Conservation (phyloP, 2,329 filamentous ascomycete genomes). For the Cytospora piceicola region DNA sequence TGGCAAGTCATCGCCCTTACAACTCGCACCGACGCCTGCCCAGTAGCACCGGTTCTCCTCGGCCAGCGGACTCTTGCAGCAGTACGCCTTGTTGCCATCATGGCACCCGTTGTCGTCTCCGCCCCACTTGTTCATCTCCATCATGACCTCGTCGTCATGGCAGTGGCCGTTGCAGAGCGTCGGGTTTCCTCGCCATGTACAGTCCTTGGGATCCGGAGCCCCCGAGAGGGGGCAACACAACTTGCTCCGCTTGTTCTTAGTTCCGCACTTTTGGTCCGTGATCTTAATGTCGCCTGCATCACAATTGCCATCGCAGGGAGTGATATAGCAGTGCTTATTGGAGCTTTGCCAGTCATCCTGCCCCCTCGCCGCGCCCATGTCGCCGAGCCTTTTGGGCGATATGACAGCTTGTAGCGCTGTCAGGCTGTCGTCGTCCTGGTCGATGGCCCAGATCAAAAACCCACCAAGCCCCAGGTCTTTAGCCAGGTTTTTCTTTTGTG, state of each 20-base stretch:
- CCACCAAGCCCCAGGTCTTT: conserved; percentile 36
- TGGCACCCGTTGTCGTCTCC: conserved; percentile 37
- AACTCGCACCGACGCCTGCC: conserved; percentile 32
- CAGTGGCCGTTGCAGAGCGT: conserved; percentile 41
- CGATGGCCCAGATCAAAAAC: conserved; percentile 37
- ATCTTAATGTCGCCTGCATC: conserved; percentile 37
- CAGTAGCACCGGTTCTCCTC: conserved; percentile 36
- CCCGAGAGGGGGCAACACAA: conserved; percentile 41
- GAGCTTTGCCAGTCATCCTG: neutral
- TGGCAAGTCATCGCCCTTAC: conserved; percentile 31
- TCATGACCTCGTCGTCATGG: conserved; percentile 40
- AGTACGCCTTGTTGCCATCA: conserved; percentile 39
- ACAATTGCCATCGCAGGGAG: neutral
- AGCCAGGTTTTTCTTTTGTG: conserved; percentile 38
- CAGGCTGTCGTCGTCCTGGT: conserved; percentile 32
- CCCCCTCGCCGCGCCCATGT: neutral
- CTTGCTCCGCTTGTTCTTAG: conserved; percentile 33
- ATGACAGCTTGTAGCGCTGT: conserved; percentile 7
- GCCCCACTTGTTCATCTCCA: conserved; percentile 37
- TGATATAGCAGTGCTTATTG: neutral
- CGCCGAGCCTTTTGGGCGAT: conserved; percentile 9
- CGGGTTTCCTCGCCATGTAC: conserved; percentile 39
- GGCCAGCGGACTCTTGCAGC: conserved; percentile 36
- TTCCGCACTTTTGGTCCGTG: conserved; percentile 37
- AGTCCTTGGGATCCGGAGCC: conserved; percentile 38